Evolutionary conservation across 345 rosid species (phyloP), one percentile per base, ranked within the genome.

Genomic region (Ceriops tagal): DNA sequence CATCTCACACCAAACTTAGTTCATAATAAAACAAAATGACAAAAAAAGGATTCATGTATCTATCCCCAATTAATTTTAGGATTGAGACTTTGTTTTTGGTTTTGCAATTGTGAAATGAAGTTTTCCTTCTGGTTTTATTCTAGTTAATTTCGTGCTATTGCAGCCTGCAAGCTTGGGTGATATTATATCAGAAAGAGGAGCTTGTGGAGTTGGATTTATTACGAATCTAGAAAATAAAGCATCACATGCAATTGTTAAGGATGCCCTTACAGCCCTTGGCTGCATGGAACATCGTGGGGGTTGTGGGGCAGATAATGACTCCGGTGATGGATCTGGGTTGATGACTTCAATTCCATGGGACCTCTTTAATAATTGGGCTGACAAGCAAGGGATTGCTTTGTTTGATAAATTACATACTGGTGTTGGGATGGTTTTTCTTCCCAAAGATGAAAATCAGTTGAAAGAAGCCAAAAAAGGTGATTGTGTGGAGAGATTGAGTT

Each of bases 241-340:
- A 67, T 92, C 96, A 51, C 90, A 88, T 87, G 82, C 80, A 79
- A 86, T 89, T 35, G 81, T 90, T 58, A 78, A 82, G 63, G 93
- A 92, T 84, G 97, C 97, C 65, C 96, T 95, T 72, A 71, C 75
- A 30, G 97, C 97, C 69, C 97, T 95, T 70, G 91, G 96, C 37
- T 95, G 99, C 80, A 95, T 95, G 99, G 96, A 95, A 76, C 99
- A 95, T 75, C 96, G 99, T 71, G 99, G 99, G 26, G 97, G 99
- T 27, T 95, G 99, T 82, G 99, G 99, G 71, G 91, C 99, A 62
- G 99, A 95, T 75, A 92, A 92, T 80, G 96, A 90, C 82, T 95
- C 97, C 61, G 97, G 99, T 73, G 99, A 95, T 78, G 99, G 99
- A 55, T 78, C 99, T 2, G 99, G 99, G 71, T 64, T 95, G 75